Conservation (phyloP, 2,329 filamentous ascomycete species). For the Amylocarpus encephaloides region DNA sequence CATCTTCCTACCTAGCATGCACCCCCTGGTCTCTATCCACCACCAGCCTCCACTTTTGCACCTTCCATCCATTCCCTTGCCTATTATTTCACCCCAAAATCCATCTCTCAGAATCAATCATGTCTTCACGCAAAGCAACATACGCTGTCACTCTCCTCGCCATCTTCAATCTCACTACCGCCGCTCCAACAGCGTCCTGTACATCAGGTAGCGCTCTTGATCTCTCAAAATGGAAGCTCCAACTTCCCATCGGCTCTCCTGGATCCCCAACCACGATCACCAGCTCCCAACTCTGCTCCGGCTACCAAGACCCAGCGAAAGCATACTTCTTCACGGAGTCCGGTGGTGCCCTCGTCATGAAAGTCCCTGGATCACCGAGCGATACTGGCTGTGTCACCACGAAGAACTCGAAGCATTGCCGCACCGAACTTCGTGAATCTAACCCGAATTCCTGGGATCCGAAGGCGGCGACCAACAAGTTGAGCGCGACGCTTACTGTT, state of each 20-base stretch:
- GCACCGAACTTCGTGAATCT: conserved; percentile 37
- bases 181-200: conserved; percentile 11
- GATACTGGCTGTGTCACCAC: conserved; percentile 35
- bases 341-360: conserved; percentile 35
- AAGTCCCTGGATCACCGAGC: conserved; percentile 34
- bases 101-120: too few relatives aligned
- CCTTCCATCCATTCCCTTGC: too few relatives aligned
- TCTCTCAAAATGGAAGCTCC: conserved; percentile 33
- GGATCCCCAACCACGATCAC: conserved; percentile 30
- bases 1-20: too few relatives aligned
- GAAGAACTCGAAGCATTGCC: conserved; percentile 37
- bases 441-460: conserved; percentile 32
- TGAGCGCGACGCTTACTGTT: conserved; percentile 31
- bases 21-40: too few relatives aligned
- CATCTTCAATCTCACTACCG: conserved; percentile 4
- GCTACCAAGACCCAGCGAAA: conserved; percentile 28
- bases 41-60: too few relatives aligned
- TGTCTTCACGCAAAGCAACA: neutral
- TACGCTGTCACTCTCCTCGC: neutral
- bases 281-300: conserved; percentile 32
- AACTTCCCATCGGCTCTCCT: conserved; percentile 34
- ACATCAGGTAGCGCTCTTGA: conserved; percentile 33
- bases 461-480: conserved; percentile 29
- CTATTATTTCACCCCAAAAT: too few relatives aligned
- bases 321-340: conserved; percentile 34